Evolutionary conservation across 176 grass and related monocot genomes (phyloP).

Genomic region (Lolium multiflorum): DNA sequence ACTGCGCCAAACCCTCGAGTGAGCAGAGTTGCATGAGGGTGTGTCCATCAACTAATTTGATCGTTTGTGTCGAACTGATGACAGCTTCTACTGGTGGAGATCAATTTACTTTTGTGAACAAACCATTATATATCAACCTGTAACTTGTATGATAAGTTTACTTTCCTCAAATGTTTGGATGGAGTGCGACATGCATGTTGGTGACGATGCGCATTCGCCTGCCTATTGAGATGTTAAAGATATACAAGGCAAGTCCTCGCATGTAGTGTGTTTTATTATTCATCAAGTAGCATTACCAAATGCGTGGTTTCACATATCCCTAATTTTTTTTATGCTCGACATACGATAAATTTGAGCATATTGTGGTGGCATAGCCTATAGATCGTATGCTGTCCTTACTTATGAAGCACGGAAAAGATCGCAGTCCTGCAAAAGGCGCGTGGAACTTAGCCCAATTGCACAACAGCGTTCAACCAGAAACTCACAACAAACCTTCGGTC

Average conservation of each 20-base stretch:
- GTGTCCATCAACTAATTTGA: background rate
- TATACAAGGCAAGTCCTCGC: background rate
- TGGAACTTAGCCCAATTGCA: no score
- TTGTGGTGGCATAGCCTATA: no score
- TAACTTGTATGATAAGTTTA: background rate
- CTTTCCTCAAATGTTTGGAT: background rate
- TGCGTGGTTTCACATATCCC: no score
- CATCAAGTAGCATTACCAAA: no score
- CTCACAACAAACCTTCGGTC: no score
- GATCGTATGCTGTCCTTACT: no score
- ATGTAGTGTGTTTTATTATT: background rate
- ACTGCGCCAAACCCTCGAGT: constrained; percentile 24
- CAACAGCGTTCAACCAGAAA: no score
- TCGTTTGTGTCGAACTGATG: background rate
- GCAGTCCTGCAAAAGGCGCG: no score
- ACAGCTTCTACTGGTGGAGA: background rate
- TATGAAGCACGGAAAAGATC: no score
- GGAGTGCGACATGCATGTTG: background rate
- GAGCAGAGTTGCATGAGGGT: background rate
- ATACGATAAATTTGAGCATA: no score
- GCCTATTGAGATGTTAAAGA: background rate
- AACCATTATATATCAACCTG: no score
- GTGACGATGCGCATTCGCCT: background rate
- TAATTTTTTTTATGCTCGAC: no score
- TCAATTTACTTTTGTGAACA: background rate